Percentiles rank a stretch among this genome's conserved stretches.
These are phyloP conservation scores for Vitis cinerea DNA, from an alignment of 164 flowering plant genomes.

Conservation along the genomic window DNA sequence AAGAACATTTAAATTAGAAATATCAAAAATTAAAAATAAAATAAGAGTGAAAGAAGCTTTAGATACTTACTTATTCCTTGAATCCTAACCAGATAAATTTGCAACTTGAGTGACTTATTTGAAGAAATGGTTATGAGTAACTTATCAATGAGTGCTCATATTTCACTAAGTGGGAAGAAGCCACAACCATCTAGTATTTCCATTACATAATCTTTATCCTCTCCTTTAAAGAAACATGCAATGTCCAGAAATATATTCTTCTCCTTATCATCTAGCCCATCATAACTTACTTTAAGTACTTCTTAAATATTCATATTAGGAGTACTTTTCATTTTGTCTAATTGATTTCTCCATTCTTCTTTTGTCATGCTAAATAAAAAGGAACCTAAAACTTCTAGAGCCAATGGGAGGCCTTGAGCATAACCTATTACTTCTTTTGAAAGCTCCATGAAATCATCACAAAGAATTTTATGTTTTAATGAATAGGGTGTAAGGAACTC, in stretches of 20 bases:
- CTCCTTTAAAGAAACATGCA: conserved; percentile 8
- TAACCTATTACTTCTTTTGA: not conserved
- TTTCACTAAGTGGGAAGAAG: not conserved
- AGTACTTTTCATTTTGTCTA: not conserved
- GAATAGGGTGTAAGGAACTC: not conserved
- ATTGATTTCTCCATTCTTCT: not conserved
- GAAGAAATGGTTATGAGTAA: not conserved
- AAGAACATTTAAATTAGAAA: no score
- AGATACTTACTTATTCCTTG: no score
- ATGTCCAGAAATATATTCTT: not conserved
- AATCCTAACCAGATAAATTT: no score
- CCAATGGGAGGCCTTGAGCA: conserved; percentile 5
- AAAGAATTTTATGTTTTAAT: not conserved
- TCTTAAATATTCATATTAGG: not conserved
- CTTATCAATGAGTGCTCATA: conserved; percentile 4
- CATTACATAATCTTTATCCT: not conserved
- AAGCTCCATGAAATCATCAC: not conserved
- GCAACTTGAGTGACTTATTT: not conserved
- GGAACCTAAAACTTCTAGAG: conserved; percentile 5
- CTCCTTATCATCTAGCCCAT: not conserved
- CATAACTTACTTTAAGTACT: not conserved
- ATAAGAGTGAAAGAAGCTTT: no score
- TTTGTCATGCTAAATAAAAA: not conserved
- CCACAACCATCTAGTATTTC: conserved; percentile 2
- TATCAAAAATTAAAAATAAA: no score